Base-by-base conservation (phyloP, 164 flowering plant genomes). In the Litsea cubeba region DNA sequence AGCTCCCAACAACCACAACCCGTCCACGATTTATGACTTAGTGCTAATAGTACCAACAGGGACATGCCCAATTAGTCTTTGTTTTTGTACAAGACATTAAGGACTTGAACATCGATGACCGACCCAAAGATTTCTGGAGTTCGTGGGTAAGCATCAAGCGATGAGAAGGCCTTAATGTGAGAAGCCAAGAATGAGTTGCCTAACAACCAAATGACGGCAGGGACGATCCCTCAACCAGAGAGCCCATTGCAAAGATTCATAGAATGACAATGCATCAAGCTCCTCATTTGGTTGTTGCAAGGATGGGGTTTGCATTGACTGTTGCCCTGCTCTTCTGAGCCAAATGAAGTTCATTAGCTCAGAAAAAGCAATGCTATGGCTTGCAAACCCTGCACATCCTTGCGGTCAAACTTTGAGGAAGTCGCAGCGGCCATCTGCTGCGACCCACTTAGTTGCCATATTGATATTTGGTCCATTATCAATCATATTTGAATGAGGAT, bases 141-240 rank as follows among this genome's bases (percentile, higher is more conserved):
- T 60, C 72, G 7, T 30, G 65, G 62, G 72, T 25, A 14, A 35
- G 76, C 60, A 1, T 51, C n/a, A 6, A 62, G 76, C 74, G 75
- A 69, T 50, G 63, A 69, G 69, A 80, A 85, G 54, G 70, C 80
- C 86, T 78, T 78, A 82, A 84, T 80, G 85, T 77, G 75, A 30
- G 35, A 75, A 90, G 97, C 97, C 97, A 92, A 92, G 92, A 78
- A 92, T 88, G 97, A 88, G 3, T 89, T 92, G 92, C 97, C 97
- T 77, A 69, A 75, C 87, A 82, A 81, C 92, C 90, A 84, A 81
- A 81, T 78, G 82, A 71, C 32, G 79, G 78, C 28, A 30, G 74
- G 83, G 83, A 62, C 78, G 18, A 76, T 75, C 83, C 79, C 72
- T 28, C 28, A 54, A 73, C 83, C 80, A 54, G 76, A 85, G 69